These are phyloP conservation scores for Magnolia changhungtana DNA, from an alignment of 164 flowering plant genomes.

Conservation along the genomic window DNA sequence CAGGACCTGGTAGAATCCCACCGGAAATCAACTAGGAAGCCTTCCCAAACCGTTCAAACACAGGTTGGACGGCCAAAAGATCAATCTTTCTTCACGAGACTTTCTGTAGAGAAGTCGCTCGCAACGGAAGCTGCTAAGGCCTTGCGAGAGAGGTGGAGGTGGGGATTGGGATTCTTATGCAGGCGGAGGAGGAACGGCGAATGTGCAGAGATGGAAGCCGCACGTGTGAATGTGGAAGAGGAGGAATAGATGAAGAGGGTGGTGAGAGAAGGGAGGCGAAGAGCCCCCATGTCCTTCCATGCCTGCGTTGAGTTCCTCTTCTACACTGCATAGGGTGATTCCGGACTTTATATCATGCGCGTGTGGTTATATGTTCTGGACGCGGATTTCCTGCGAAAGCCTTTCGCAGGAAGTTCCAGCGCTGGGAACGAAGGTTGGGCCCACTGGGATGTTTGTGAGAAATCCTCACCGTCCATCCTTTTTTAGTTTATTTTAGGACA, in stretches of 20 bases:
- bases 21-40: no score
- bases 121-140: conserved; percentile 17
- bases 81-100: not conserved
- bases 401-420: no score
- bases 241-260: conserved; percentile 12
- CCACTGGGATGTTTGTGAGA: no score
- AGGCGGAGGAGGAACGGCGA: conserved; percentile 1
- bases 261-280: conserved; percentile 9
- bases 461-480: no score
- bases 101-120: conserved; percentile 26
- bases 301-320: not conserved
- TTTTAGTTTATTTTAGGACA: no score
- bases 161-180: not conserved
- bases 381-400: no score
- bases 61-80: no score
- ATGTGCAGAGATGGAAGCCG: not conserved
- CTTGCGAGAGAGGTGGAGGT: conserved; percentile 9
- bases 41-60: no score
- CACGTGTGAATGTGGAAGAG: not conserved
- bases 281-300: conserved; percentile 12
- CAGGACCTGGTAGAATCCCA: no score
- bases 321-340: not conserved
- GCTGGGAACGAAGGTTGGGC: no score
- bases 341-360: not conserved
- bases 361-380: not conserved